Evolutionary conservation across 2,329 filamentous ascomycete genomes (phyloP).

Genomic region (Tolypocladium cylindrosporum): DNA sequence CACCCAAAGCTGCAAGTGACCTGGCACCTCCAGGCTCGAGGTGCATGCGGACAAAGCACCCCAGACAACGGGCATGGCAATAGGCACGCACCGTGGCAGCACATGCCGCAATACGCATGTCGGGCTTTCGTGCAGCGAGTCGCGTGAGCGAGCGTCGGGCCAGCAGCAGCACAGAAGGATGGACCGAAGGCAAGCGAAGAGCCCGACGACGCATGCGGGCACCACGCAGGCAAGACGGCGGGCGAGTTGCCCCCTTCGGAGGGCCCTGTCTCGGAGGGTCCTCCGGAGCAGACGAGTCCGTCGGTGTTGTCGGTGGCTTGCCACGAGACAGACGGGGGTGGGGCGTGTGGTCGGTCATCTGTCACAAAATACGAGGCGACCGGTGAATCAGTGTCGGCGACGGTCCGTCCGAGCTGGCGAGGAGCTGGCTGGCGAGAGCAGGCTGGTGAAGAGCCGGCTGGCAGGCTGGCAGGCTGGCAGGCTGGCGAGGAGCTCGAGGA

Average conservation of each 20-base stretch:
- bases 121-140: not conserved
- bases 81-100: not conserved
- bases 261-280: not conserved
- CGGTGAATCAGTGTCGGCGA: slow-evolving; percentile 5
- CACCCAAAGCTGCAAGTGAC: not conserved
- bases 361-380: slow-evolving; percentile 18
- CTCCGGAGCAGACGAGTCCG: not conserved
- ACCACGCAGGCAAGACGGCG: not conserved
- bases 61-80: not conserved
- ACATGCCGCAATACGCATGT: not conserved
- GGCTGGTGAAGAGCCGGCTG: too few species aligned
- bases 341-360: slow-evolving; percentile 11
- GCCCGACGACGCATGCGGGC: not conserved
- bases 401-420: not conserved
- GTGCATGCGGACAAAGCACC: not conserved
- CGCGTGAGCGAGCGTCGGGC: not conserved
- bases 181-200: not conserved
- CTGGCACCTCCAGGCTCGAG: not conserved
- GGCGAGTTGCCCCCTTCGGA: not conserved
- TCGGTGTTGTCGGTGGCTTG: not conserved
- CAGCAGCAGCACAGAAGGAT: not conserved
- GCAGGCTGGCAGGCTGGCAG: too few species aligned
- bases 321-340: not conserved
- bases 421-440: not conserved
- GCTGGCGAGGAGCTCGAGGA: too few species aligned